These are phyloP conservation scores for Anisodus acutangulus DNA, from an alignment of 257 asterid species.

Conservation along the genomic window DNA sequence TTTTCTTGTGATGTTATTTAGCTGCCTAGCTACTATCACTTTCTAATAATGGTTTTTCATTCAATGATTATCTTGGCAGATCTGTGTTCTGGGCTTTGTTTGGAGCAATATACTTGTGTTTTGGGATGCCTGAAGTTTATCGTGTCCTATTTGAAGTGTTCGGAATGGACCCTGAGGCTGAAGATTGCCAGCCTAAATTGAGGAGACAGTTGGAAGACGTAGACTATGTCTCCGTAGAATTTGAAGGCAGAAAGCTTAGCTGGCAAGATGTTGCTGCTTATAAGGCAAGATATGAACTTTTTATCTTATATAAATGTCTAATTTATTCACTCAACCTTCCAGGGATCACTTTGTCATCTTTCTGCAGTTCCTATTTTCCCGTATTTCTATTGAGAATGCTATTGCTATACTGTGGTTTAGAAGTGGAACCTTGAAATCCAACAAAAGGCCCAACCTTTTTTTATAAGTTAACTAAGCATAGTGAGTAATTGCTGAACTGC, in stretches of 20 bases:
- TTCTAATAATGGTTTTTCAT: background rate
- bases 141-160: conserved; percentile 96
- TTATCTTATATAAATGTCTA: background rate
- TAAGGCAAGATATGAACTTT: conserved; percentile 50
- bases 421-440: background rate
- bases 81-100: conserved; percentile 98
- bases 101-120: conserved; percentile 97
- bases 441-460: background rate
- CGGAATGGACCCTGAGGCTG: conserved; percentile 95
- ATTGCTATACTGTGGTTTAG: background rate
- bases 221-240: conserved; percentile 90
- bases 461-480: background rate
- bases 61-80: conserved; percentile 50
- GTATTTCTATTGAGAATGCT: background rate
- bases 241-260: conserved; percentile 72
- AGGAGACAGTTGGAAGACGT: conserved; percentile 98
- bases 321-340: background rate
- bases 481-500: background rate
- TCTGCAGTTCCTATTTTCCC: background rate
- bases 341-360: background rate
- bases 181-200: conserved; percentile 91
- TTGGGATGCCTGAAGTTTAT: conserved; percentile 97
- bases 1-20: background rate
- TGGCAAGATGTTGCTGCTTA: conserved; percentile 97
- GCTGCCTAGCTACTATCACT: background rate